Evolutionary conservation across 1,139 yeast species (phyloP).

Genomic region (Yamadazyma aaseri): DNA sequence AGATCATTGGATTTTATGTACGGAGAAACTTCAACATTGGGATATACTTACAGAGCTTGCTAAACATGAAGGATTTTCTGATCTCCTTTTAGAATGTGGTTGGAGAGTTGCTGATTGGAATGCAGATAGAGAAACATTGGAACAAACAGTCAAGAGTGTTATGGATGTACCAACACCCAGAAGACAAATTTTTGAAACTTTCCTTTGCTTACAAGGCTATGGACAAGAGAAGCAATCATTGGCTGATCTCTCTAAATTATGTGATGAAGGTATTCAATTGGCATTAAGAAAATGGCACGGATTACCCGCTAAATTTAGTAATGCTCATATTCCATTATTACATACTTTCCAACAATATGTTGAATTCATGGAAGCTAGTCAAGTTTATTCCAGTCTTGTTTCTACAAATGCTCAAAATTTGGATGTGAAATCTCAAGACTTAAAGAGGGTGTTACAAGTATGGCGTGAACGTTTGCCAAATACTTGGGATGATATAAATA

Average conservation of each 20-base stretch:
- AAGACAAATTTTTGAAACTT: constrained; percentile 92
- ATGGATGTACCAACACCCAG: constrained; percentile 99
- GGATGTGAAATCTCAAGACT: constrained; percentile 89
- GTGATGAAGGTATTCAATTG: constrained; percentile 95
- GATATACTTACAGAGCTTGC: constrained; percentile 95
- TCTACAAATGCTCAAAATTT: constrained; percentile 90
- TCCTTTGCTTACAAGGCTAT: constrained; percentile 87
- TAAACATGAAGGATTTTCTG: constrained; percentile 96
- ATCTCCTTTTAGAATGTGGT: constrained; percentile 90
- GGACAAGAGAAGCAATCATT: constrained; percentile 85
- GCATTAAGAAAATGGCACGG: constrained; percentile 94
- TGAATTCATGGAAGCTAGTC: constrained; percentile 96
- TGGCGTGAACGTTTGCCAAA: constrained; percentile 98
- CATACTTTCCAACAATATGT: constrained; percentile 97
- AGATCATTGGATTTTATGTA: constrained; percentile 97
- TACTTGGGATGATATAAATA: constrained; percentile 93
- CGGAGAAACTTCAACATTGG: constrained; percentile 98
- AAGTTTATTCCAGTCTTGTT: constrained; percentile 84
- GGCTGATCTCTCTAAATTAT: constrained; percentile 76
- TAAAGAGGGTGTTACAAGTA: constrained; percentile 90
- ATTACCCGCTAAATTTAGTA: constrained; percentile 72
- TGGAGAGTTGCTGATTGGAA: constrained; percentile 99
- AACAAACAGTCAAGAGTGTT: constrained; percentile 90
- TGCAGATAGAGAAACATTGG: constrained; percentile 90
- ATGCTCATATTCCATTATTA: constrained; percentile 84